phyloP scores from a whole-genome alignment of 2,329 filamentous ascomycete genomes.

The Huntiella savannae region DNA sequence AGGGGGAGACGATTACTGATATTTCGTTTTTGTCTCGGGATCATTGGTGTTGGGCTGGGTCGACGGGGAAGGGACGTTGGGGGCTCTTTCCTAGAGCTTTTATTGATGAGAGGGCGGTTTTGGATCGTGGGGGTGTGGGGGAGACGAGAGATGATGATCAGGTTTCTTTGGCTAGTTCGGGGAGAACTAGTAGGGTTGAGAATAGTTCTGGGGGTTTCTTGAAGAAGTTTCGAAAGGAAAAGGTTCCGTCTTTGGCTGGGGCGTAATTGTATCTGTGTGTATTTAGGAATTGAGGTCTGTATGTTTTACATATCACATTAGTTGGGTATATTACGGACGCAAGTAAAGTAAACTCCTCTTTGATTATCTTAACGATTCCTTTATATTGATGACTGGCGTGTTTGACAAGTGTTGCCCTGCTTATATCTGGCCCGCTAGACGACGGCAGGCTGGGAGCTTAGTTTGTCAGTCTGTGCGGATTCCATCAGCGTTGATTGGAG shows the following conservation, averaged over 20 bases:
- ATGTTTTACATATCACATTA: too few relatives aligned
- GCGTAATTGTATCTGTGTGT: neutral
- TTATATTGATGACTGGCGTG: too few relatives aligned
- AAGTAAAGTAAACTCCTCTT: neutral
- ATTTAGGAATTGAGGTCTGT: neutral
- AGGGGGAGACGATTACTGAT: conserved; percentile 47
- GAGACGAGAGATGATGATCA: neutral
- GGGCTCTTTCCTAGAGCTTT: conserved; percentile 34
- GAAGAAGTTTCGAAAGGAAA: conserved; percentile 6
- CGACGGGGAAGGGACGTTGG: conserved; percentile 31
- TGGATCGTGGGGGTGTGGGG: conserved; percentile 15
- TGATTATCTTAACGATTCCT: neutral
- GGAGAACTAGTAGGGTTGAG: neutral
- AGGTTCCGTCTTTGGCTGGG: conserved; percentile 1
- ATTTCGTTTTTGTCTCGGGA: conserved; percentile 32
- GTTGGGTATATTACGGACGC: too few relatives aligned
- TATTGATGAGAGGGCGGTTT: conserved; percentile 27
- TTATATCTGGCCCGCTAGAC: too few relatives aligned
- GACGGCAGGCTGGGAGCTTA: too few relatives aligned
- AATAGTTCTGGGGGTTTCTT: neutral
- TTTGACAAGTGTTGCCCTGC: too few relatives aligned
- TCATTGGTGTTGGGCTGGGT: conserved; percentile 38
- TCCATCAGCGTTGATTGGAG: too few relatives aligned
- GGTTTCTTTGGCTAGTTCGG: conserved; percentile 2
- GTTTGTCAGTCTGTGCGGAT: too few relatives aligned